Base-by-base conservation (phyloP, 768 basidiomycete species). In the Suillus clintonianus region DNA sequence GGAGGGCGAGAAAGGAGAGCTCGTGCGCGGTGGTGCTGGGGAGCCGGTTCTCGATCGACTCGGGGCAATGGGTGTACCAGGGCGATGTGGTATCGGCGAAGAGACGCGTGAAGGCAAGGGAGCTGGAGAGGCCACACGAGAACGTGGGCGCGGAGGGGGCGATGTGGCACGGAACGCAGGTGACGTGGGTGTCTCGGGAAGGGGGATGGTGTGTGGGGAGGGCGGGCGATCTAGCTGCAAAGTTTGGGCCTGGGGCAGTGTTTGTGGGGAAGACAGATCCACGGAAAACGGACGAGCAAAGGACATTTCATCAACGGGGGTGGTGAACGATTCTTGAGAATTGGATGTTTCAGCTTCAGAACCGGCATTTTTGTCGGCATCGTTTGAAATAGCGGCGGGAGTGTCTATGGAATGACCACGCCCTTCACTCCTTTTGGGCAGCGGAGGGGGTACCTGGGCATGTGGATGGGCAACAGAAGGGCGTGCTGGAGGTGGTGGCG, bases 401-500 rank as follows among this genome's bases (percentile, higher is more conserved):
- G 64, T 65, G 42, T 50, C 50, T 10, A 67, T 64, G 13, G 68
- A 64, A 19, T 62, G 65, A 24, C 63, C 70, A 0, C 82, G 79
- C 3, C 78, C 78, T 63, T 78, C 77, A 47, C 74, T 84, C 55
- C 86, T 76, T 64, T 76, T 84, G 10, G 87, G 85, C 45, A 88
- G 67, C 22, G 85, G 84, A 19, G 86, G 86, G 22, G 82, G 81
- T 14, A 70, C 65, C 13, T 64, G 60, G 11, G 27, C 8, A 57
- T 66, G 73, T 55, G 64, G 59, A 57, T 75, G 67, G 14, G 66
- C 72, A 10, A 62, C 65, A 56, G 73, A 63, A 14, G 72, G 67
- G 59, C 72, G 73, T 1, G 75, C 56, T 8, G 75, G 75, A 22
- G 74, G 70, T 14, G 70, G 65, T 5, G 64, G 19, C 10, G 63